Evolutionary conservation across 495 filamentous ascomycete genomes (phyloP).

Genomic region (Aspergillus cristatus): DNA sequence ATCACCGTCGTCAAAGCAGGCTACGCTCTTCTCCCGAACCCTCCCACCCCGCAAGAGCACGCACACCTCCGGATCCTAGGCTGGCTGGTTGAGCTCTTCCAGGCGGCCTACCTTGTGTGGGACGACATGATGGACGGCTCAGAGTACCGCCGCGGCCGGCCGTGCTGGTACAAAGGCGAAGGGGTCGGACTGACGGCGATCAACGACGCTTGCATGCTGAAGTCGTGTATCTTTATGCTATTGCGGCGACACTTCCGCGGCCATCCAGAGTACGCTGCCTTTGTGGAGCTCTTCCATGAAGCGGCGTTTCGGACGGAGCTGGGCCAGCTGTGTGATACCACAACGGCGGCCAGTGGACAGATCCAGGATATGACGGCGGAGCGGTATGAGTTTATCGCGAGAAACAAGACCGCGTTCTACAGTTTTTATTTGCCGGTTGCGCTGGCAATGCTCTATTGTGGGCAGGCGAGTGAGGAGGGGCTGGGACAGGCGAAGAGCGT

Average conservation of each 20-base stretch:
- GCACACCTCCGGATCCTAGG: slow-evolving; percentile 65
- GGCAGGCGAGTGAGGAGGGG: slow-evolving; percentile 63
- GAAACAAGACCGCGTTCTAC: slow-evolving; percentile 94
- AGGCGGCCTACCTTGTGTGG: slow-evolving; percentile 82
- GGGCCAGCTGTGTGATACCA: slow-evolving; percentile 74
- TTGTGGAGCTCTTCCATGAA: slow-evolving; percentile 82
- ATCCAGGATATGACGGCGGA: slow-evolving; percentile 70
- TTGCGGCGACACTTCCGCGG: slow-evolving; percentile 71
- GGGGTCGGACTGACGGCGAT: slow-evolving; percentile 79
- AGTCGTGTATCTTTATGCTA: slow-evolving; percentile 64
- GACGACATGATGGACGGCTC: slow-evolving; percentile 93
- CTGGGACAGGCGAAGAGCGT: slow-evolving; percentile 67
- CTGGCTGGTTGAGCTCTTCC: slow-evolving; percentile 84
- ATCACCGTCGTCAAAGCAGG: slow-evolving; percentile 82
- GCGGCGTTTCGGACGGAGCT: slow-evolving; percentile 74
- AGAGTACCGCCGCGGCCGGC: slow-evolving; percentile 69
- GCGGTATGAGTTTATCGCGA: slow-evolving; percentile 82
- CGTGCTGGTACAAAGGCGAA: slow-evolving; percentile 81
- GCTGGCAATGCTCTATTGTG: slow-evolving; percentile 61
- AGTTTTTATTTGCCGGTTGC: slow-evolving; percentile 88
- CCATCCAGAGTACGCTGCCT: slow-evolving; percentile 64
- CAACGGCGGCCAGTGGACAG: slow-evolving; percentile 70
- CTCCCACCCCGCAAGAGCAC: slow-evolving; percentile 60
- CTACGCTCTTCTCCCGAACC: slow-evolving; percentile 54
- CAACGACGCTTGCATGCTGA: slow-evolving; percentile 85